Conservation (phyloP, 495 filamentous ascomycete genomes). For the Pyrenula massariospora region DNA sequence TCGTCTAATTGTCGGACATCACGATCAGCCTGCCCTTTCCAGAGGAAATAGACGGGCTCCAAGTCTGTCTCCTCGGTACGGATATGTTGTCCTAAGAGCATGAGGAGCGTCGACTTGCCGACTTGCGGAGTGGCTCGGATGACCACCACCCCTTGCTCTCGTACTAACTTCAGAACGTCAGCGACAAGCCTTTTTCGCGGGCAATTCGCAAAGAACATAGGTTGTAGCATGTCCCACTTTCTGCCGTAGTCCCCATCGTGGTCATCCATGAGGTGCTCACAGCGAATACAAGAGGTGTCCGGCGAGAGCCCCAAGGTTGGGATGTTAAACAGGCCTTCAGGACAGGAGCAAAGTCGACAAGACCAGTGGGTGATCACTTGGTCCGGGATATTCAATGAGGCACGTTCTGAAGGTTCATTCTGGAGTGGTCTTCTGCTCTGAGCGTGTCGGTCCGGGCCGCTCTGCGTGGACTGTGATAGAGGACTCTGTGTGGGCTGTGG, state of each 20-base stretch:
- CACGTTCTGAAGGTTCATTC: too few relatives aligned
- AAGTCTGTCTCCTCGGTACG: neutral
- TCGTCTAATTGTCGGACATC: neutral
- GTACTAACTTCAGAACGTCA: neutral
- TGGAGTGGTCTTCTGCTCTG: too few relatives aligned
- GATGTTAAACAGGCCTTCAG: neutral
- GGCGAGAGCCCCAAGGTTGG: neutral
- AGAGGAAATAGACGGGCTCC: neutral
- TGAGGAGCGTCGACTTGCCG: neutral
- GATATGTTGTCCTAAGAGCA: neutral
- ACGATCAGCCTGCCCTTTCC: neutral
- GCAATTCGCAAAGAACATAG: neutral
- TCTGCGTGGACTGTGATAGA: too few relatives aligned
- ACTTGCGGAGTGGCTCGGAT: slow-evolving; percentile 1
- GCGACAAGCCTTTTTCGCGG: neutral
- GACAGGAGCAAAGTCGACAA: neutral
- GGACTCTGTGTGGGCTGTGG: too few relatives aligned
- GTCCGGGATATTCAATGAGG: neutral
- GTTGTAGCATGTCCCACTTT: neutral
- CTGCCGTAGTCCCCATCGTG: neutral
- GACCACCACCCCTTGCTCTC: neutral
- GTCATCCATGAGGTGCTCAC: neutral
- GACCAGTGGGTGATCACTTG: neutral
- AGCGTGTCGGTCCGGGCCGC: too few relatives aligned
- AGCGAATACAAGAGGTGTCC: neutral